These are phyloP conservation scores for Mycena belliarum DNA, from an alignment of 768 basidiomycete species.

Conservation along the genomic window DNA sequence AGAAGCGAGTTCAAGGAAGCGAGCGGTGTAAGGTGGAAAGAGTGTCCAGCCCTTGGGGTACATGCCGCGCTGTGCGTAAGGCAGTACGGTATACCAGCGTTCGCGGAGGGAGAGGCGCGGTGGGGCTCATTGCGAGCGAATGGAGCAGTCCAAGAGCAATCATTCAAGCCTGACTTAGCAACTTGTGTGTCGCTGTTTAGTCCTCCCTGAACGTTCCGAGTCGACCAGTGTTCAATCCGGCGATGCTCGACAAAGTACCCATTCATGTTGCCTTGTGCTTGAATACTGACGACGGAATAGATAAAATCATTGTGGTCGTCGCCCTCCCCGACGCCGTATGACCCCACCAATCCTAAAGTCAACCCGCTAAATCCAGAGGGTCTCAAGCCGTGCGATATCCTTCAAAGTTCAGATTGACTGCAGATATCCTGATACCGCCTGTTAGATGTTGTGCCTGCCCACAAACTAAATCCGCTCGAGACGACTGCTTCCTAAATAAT, in stretches of 20 bases:
- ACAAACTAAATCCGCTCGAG: constrained; percentile 86
- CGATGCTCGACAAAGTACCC: constrained; percentile 17
- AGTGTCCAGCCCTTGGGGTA: no score
- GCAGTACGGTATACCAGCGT: no score
- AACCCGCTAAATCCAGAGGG: constrained; percentile 93
- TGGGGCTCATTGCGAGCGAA: no score
- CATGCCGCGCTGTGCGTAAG: no score
- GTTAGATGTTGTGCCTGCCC: constrained; percentile 94
- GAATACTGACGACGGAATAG: constrained; percentile 29
- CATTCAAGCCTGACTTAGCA: no score
- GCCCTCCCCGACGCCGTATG: constrained; percentile 42
- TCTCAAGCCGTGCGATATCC: constrained; percentile 81
- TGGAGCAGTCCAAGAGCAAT: no score
- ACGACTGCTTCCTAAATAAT: constrained; percentile 89
- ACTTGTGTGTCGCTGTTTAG: neutral
- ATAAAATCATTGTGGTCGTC: constrained; percentile 61
- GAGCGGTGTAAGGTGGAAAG: no score
- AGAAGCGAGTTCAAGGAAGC: no score
- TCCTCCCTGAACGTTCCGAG: no score
- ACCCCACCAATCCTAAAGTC: constrained; percentile 74
- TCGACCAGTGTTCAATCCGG: neutral
- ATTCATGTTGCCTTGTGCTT: neutral
- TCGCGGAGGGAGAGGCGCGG: no score
- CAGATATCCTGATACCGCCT: neutral
- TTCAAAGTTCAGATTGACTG: neutral